Evolutionary conservation across 225 moss, liverwort and hornwort genomes (phyloP), one percentile per base, ranked within the genome.

Genomic region (Straminergon stramineum): DNA sequence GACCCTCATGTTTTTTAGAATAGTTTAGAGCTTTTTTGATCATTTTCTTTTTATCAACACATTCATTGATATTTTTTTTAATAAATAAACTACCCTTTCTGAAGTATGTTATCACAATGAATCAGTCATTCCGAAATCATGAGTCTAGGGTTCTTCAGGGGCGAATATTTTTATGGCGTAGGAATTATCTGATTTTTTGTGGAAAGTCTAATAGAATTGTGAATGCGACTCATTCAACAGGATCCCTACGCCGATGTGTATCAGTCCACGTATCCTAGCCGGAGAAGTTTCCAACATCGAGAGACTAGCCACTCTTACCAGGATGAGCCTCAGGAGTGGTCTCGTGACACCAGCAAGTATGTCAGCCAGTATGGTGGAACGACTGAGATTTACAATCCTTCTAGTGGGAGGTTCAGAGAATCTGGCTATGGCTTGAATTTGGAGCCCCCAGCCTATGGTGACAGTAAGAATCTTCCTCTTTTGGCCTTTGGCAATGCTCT

Each of bases 291-390:
- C 24, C 71, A 73, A 71, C 75, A 88, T 56, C 91, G 83, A 88
- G 89, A 86, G 78, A 79, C 89, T 57, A 84, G 90, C 57, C 87
- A 81, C 73, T 68, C 73, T 55, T 75, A 89, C 63, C 77, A 90
- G 21, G 90, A 93, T 53, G 90, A 91, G 58, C 75, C 74, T 82
- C 87, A 80, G 68, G 84, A 83, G 17, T 76, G 84, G 80, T 88
- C 92, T 21, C 63, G 65, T 34, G 90, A 92, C 45, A 91, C 91
- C 37, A 92, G 84, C 87, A 88, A 84, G 53, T 94, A 93, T 87
- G 89, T 92, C 51, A 92, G 91, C 70, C 93, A 93, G 57, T 85
- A 90, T 43, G 91, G 92, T 68, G 94, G 92, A 31, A 91, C 93
- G 31, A 91, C 91, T 19, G 90, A 94, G 82, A 85, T 91, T 82